Evolutionary conservation across 202 grass and related monocot genomes (phyloP), one percentile per base, ranked within the genome.

Genomic region (Setaria viridis): DNA sequence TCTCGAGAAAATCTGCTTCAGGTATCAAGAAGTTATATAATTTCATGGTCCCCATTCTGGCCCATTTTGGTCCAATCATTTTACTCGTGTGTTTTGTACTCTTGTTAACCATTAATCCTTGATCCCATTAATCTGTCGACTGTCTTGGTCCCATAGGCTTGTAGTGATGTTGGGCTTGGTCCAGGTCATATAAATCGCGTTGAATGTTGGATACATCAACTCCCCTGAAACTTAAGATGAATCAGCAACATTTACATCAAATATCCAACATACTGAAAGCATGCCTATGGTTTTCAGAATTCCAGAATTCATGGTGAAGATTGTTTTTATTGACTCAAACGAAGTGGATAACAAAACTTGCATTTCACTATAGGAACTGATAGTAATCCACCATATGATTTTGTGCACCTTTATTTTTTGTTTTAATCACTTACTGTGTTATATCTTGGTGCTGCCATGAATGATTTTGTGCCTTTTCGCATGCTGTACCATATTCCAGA

Each of bases 1-100:
- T 81, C 80, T 88, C 72, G 14, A 76, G 84, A 83, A 84, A 93
- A 93, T 87, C 64, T 87, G 70, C 80, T 98, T 70, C 87, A 95
- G 95, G 95, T 93, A 84, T 81, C 64, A 81, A 70, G 14, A 66
- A 78, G 64, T 47, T 41, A 41, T 62, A 74, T 47, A 45, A 60
- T 71, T 66, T 77, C 35, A 41, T 51, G 58, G 15, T 42, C 12
- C 47, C 30, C 20, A 64, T 79, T 51, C 42, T 85, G 43, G 53
- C 5, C 14, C 20, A 62, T 54, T 80, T 43, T 72, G 6, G 30
- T 71, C 4, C 10, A 34, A 32, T 43, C 35, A 66, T 86, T 86
- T n/a, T 20, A 80, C 54, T 50, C 41, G 2, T 25, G 30, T 62
- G 6, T 62, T 60, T 32, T 32, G 25, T 62, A 13, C 21, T 60